These are phyloP conservation scores for Torulaspora indica DNA, from an alignment of 805 yeast species.

Conservation along the genomic window DNA sequence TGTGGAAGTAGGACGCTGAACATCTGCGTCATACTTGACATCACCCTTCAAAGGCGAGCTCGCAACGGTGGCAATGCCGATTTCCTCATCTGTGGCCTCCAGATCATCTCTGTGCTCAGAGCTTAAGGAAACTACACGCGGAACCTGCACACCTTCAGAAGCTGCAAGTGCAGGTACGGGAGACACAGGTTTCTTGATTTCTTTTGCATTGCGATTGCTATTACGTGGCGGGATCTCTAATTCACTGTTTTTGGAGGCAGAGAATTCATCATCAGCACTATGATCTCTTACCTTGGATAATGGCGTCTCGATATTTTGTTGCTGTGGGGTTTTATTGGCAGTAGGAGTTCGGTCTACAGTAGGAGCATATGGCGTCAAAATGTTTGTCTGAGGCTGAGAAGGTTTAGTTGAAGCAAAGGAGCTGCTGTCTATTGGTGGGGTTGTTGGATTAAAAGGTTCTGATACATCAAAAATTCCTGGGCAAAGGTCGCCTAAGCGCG, in stretches of 20 bases:
- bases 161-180: conserved; percentile 12
- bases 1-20: neutral
- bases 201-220: conserved; percentile 5
- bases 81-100: conserved; percentile 12
- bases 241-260: neutral
- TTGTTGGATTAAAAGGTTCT: conserved; percentile 26
- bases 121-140: conserved; percentile 11
- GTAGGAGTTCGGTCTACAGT: conserved; percentile 15
- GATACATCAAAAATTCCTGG: conserved; percentile 41
- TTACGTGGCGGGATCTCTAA: conserved; percentile 5
- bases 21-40: conserved; percentile 12
- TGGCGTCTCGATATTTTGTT: conserved; percentile 16
- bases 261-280: neutral
- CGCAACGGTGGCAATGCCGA: conserved; percentile 21
- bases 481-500: conserved; percentile 34
- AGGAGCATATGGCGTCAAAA: conserved; percentile 29
- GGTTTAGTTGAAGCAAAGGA: conserved; percentile 6
- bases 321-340: conserved; percentile 9
- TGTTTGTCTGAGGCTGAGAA: conserved; percentile 19
- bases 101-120: conserved; percentile 10
- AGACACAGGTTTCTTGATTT: conserved; percentile 13
- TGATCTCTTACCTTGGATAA: conserved; percentile 3
- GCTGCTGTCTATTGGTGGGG: conserved; percentile 15
- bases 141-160: conserved; percentile 2
- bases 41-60: conserved; percentile 23